Base-by-base conservation (phyloP, 2,329 filamentous ascomycete genomes). In the Epichloe glyceriae region DNA sequence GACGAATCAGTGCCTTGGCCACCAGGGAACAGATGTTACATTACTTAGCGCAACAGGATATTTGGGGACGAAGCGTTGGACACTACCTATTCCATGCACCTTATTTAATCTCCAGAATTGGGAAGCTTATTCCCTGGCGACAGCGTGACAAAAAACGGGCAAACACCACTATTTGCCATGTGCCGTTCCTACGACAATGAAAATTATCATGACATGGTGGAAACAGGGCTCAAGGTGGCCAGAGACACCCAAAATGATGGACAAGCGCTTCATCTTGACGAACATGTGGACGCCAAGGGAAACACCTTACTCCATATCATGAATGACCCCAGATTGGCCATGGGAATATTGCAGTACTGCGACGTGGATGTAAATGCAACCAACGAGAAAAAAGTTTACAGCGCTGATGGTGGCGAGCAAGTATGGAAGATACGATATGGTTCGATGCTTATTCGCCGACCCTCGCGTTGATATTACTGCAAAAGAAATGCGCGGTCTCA, bases 341-440 rank as follows among this genome's bases (percentile, higher is more conserved):
- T 82, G 50, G 79, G 80, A 53, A 85, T 97, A 40, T 72, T 98
- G 37, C 78, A 86, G 51, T 79, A 84, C 53, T 95, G 90, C 67
- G 93, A 98, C 58, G 85, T 89, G n/a, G 89, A 98, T 62, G 87
- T 91, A 50, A 98, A 98, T 67, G 90, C 91, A 8, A 86, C 84
- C 8, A 98, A 98, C 62, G 90, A 97, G 59, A 95, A 88, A 88
- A 69, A 85, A 81, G 46, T 97, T 98, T 62, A 98, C 94, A 0
- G 84, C 93, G 2, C 73, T 98, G 51, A 98, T 98, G 93, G 86
- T 98, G 55, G 91, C 91, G 7, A 97, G 91, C 76, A 98, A 98
- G 66, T 98, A 97, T 62, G 93, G 93, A 35, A 81, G 93, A 55
- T 85, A 95, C 50, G 93, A 97, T 60, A 88, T 95, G 74, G 91